Evolutionary conservation across 441 rosid genomes (phyloP).

Genomic region (Bocquillonia castaneifolia): DNA sequence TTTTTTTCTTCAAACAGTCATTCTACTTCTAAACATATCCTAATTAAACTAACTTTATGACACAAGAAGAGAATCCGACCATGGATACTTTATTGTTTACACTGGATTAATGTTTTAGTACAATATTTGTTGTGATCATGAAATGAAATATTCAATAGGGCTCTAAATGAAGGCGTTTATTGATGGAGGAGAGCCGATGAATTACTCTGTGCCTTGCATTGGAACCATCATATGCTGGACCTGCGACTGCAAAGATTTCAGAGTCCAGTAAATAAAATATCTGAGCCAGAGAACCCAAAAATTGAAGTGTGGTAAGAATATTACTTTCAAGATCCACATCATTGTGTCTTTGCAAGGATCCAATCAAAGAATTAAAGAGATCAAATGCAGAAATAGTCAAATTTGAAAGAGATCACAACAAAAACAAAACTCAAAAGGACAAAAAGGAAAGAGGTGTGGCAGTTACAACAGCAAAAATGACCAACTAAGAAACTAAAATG

Average conservation of each 20-base stretch:
- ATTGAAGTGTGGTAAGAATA: background rate
- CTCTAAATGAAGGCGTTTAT: constrained; percentile 12
- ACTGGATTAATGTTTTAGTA: constrained; percentile 4
- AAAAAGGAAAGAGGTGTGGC: background rate
- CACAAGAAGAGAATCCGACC: constrained; percentile 19
- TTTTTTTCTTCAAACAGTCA: constrained; percentile 9
- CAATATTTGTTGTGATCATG: constrained; percentile 12
- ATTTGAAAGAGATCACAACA: background rate
- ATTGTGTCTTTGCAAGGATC: background rate
- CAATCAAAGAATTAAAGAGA: background rate
- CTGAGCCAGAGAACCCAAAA: constrained; percentile 4
- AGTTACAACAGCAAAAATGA: background rate
- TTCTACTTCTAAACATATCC: constrained; percentile 10
- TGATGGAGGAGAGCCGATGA: background rate
- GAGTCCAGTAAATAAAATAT: constrained; percentile 16
- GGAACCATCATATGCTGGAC: constrained; percentile 66
- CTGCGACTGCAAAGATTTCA: constrained; percentile 28
- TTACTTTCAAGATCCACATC: constrained; percentile 5
- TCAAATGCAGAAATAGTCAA: background rate
- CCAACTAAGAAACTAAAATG: background rate
- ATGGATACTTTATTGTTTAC: constrained; percentile 12
- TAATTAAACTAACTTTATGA: constrained; percentile 19
- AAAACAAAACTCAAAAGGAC: background rate
- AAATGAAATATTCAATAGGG: constrained; percentile 16
- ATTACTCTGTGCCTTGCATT: constrained; percentile 52